Evolutionary conservation across 768 basidiomycete genomes (phyloP).

Genomic region (Hypholoma fasciculare): DNA sequence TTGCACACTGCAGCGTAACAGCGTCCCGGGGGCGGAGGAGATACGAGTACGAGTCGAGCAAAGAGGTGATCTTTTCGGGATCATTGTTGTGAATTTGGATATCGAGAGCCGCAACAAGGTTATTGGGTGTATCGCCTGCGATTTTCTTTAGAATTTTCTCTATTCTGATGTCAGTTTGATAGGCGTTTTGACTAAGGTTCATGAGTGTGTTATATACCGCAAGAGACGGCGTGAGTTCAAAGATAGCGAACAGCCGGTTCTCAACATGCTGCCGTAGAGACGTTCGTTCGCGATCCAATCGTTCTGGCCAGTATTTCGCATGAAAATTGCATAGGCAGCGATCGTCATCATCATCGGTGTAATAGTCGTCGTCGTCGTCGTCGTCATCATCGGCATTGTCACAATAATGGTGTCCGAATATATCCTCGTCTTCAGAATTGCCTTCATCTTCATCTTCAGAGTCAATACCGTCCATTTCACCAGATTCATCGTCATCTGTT

Average conservation of each 20-base stretch:
- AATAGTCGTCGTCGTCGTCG: slow-evolving; percentile 30
- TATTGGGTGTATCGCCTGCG: slow-evolving; percentile 51
- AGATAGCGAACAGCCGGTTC: slow-evolving; percentile 42
- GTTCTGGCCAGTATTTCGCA: slow-evolving; percentile 52
- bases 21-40: slow-evolving; percentile 66
- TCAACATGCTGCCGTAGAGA: slow-evolving; percentile 46
- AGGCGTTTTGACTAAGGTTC: slow-evolving; percentile 33
- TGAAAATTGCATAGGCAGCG: slow-evolving; percentile 33
- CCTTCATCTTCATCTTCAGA: slow-evolving; percentile 21
- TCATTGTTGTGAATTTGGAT: slow-evolving; percentile 43
- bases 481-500: slow-evolving; percentile 26
- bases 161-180: slow-evolving; percentile 33
- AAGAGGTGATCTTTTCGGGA: slow-evolving; percentile 30
- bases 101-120: slow-evolving; percentile 54
- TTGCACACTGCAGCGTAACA: slow-evolving; percentile 43
- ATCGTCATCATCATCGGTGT: slow-evolving; percentile 23
- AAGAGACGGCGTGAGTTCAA: slow-evolving; percentile 49
- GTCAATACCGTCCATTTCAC: slow-evolving; percentile 28
- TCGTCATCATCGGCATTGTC: slow-evolving; percentile 10
- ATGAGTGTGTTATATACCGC: slow-evolving; percentile 45
- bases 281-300: slow-evolving; percentile 38
- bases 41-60: slow-evolving; percentile 48
- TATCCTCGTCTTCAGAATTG: background rate
- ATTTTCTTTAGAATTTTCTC: slow-evolving; percentile 33
- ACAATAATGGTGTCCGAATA: slow-evolving; percentile 12